Percentiles rank a stretch among this genome's conserved stretches.
Evolutionary conservation across 1,139 yeast species (phyloP).

Genomic region (Starmera stellimalicola): DNA sequence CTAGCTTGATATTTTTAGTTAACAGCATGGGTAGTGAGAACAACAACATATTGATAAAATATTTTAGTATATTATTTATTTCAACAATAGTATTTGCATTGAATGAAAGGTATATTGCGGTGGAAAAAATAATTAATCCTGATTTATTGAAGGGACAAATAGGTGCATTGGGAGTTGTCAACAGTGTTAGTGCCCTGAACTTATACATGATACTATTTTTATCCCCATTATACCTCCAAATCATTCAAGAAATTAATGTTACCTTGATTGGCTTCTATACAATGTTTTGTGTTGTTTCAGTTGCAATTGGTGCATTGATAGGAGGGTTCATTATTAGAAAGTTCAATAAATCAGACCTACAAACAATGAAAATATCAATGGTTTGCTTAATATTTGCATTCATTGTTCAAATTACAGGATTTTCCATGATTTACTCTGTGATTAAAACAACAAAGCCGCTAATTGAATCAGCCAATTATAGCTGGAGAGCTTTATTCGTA

Average conservation of each 20-base stretch:
- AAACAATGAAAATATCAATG: conserved; percentile 13
- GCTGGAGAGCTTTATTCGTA: conserved; percentile 8
- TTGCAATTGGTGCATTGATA: conserved; percentile 50
- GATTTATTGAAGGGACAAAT: conserved; percentile 37
- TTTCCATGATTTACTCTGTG: conserved; percentile 12
- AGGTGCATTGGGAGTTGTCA: conserved; percentile 39
- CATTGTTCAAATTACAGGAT: conserved; percentile 19
- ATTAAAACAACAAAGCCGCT: conserved; percentile 8
- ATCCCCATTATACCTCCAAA: conserved; percentile 43
- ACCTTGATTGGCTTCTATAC: conserved; percentile 43
- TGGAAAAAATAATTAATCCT: conserved; percentile 48
- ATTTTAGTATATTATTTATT: conserved; percentile 4
- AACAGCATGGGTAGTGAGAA: background rate
- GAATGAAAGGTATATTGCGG: conserved; percentile 37
- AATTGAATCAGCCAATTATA: background rate
- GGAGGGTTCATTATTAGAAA: conserved; percentile 38
- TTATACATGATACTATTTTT: conserved; percentile 37
- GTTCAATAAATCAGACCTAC: conserved; percentile 10
- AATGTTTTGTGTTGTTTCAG: conserved; percentile 36
- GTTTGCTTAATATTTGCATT: conserved; percentile 16
- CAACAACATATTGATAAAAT: conserved; percentile 4
- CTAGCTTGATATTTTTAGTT: conserved; percentile 34
- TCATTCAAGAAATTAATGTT: conserved; percentile 40
- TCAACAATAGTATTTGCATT: conserved; percentile 25
- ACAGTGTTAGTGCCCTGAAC: conserved; percentile 45